Evolutionary conservation across 1,284 basidiomycete genomes (phyloP), one percentile per base, ranked within the genome.

Genomic region (Cryptococcus neoformans): DNA sequence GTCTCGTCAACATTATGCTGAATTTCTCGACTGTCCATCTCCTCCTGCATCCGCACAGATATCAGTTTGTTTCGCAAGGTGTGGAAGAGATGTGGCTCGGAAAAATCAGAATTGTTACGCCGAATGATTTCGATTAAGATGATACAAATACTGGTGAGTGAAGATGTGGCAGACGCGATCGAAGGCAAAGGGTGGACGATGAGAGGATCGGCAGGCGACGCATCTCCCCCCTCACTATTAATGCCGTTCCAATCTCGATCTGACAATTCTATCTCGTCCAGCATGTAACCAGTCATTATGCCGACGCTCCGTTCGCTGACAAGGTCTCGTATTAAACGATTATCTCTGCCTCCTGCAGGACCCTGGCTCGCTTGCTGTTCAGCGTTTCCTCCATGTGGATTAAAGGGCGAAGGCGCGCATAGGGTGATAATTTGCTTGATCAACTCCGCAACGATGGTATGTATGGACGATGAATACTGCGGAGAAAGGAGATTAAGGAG

Each of bases 81-180:
- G 73, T 97, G 92, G 79, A 97, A 96, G n/a, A 98, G 83, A 75
- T 95, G 96, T 12, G 94, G 95, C 79, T 99, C 96, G 71, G 96
- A 95, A 75, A 94, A 97, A 75, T 99, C 95, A 53, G 93, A 95
- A 77, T 99, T 99, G 78, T 99, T 99, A 76, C 98, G 94, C 55
- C 96, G 85, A 66, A 99, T 98, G 41, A 99, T 83, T 75, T 99
- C 96, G 67, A 97, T 90, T 62, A 98, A 83, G 67, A 99, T 86
- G 51, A 89, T 88, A 64, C 95, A 89, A 34, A 92, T 88, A 60
- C 92, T 87, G 37, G 90, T 84, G 47, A 98, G 85, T 0, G 92
- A 92, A 5, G 94, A 98, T 0, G 87, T 86, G n/a, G 86, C 84
- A 1, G 87, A 88, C 56, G 90, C 87, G 14, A 84, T 79, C 35